Conservation (phyloP, 208 protist species). For the Crithidia brevicula region DNA sequence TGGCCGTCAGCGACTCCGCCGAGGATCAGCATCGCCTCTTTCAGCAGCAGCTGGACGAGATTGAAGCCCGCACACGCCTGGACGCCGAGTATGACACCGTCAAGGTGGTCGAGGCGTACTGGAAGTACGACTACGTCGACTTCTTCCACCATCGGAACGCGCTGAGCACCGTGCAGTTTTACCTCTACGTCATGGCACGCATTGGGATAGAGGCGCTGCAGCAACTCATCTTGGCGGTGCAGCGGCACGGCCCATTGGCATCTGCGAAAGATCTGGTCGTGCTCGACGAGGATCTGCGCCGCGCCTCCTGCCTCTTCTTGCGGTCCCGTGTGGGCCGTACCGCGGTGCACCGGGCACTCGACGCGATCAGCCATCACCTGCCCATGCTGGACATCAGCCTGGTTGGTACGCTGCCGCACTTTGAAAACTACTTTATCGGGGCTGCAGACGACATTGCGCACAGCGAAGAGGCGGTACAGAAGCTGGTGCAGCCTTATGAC, state of each 20-base stretch:
- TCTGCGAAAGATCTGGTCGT: conserved; percentile 62
- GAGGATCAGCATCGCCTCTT: conserved; percentile 62
- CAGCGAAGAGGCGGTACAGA: conserved; percentile 42
- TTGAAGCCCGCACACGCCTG: conserved; percentile 42
- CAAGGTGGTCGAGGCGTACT: conserved; percentile 78
- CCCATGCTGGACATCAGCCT: conserved; percentile 83
- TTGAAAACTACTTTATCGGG: conserved; percentile 65
- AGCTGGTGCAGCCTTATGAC: conserved; percentile 36
- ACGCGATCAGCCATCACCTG: conserved; percentile 65
- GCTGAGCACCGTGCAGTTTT: conserved; percentile 53
- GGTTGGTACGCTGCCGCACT: conserved; percentile 68
- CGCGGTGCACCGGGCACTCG: conserved; percentile 56
- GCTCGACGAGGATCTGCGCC: conserved; percentile 61
- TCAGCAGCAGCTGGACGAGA: conserved; percentile 59
- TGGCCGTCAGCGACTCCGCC: conserved; percentile 49
- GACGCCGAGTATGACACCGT: conserved; percentile 61
- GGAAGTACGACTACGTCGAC: conserved; percentile 82
- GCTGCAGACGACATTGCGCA: conserved; percentile 58
- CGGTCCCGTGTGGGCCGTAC: conserved; percentile 30
- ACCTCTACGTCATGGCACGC: conserved; percentile 59
- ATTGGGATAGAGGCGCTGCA: conserved; percentile 50
- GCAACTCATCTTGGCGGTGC: conserved; percentile 51
- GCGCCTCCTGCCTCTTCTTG: conserved; percentile 47
- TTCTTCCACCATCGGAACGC: conserved; percentile 85
- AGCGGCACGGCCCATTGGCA: conserved; percentile 1